Evolutionary conservation across 148 eudicot genomes (phyloP).

Genomic region (Suaeda aralocaspica): DNA sequence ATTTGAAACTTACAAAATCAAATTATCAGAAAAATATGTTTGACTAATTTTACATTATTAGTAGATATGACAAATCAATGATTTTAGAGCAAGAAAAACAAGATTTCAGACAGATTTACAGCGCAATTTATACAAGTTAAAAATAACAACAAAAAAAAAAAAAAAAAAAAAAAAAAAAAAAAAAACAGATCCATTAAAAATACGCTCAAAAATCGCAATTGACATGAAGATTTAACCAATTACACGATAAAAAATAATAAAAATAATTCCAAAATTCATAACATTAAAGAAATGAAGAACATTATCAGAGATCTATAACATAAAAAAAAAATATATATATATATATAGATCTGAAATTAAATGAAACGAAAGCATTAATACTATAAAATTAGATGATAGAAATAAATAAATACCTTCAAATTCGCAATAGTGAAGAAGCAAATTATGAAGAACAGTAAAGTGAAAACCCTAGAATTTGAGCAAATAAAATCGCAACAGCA

Average conservation of each 20-base stretch:
- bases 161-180: not conserved
- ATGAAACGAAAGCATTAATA: not conserved
- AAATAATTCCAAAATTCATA: too few species aligned
- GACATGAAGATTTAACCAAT: not conserved
- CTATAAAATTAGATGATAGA: not conserved
- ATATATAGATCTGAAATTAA: not conserved
- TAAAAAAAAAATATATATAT: not conserved
- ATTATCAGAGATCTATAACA: not conserved
- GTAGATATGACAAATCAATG: not conserved
- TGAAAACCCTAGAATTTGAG: constrained; percentile 6
- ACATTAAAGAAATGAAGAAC: not conserved
- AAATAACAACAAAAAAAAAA: not conserved
- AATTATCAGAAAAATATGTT: too few species aligned
- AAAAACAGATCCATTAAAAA: not conserved
- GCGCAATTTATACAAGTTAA: not conserved
- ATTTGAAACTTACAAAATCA: too few species aligned
- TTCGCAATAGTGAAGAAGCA: not conserved
- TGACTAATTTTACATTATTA: not conserved
- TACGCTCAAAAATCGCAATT: not conserved
- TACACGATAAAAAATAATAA: not conserved
- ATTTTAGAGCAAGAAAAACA: too few species aligned
- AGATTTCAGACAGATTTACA: not conserved
- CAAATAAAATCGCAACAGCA: not conserved
- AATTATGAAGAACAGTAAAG: not conserved
- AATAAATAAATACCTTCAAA: not conserved